phyloP scores from a whole-genome alignment of 495 filamentous ascomycete species.

The Jackrogersella multiformis region DNA sequence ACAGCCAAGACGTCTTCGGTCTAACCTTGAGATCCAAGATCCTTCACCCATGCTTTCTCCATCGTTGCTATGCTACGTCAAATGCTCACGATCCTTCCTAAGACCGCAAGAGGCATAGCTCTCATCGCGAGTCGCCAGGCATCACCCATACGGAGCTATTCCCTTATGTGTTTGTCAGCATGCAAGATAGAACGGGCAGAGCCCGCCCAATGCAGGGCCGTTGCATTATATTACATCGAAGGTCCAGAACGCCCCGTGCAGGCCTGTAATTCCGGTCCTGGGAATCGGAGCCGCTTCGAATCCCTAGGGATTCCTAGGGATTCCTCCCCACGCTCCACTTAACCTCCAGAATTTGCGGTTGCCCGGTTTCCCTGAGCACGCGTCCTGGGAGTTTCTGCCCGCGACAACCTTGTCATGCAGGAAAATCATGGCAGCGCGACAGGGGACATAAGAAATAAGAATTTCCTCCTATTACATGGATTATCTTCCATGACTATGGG shows the following conservation, averaged over 20 bases:
- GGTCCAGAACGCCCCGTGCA: conserved; percentile 15
- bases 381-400: neutral
- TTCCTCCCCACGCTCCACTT: conserved; percentile 18
- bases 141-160: conserved; percentile 24
- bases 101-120: conserved; percentile 10
- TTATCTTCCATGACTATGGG: neutral
- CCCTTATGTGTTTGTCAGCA: conserved; percentile 29
- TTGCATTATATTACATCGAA: neutral
- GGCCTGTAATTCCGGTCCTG: conserved; percentile 18
- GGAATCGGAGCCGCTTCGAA: conserved; percentile 26
- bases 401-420: neutral
- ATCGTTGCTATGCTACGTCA: conserved; percentile 9
- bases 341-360: neutral
- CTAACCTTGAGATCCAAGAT: conserved; percentile 10
- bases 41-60: conserved; percentile 8
- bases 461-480: conserved; percentile 22
- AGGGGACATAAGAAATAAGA: neutral
- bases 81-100: conserved; percentile 7
- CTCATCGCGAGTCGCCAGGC: neutral
- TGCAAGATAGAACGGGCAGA: conserved; percentile 4
- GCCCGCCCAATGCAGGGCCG: conserved; percentile 4
- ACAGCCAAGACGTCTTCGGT: conserved; percentile 26
- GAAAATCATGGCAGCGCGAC: conserved; percentile 6
- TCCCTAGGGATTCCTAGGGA: too few species aligned
- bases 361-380: conserved; percentile 3